Evolutionary conservation across 805 yeast genomes (phyloP), one percentile per base, ranked within the genome.

Genomic region (Saccharomycodes ludwigii): DNA sequence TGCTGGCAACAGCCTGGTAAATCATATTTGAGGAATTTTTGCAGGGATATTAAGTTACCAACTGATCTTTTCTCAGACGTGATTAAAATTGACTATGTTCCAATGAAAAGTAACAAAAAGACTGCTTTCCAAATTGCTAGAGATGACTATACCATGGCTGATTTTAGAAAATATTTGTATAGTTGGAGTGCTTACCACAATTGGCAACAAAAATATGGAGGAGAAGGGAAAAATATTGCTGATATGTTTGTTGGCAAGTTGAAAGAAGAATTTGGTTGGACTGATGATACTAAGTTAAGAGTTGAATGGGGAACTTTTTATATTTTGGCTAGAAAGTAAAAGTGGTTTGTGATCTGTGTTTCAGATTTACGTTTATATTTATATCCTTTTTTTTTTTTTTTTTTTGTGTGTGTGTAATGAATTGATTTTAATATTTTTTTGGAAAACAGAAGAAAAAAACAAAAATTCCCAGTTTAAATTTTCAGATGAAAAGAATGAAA

Each of bases 1-100:
- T 66, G 67, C 43, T 80, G 91, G 88, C 75, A 76, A 41, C 71
- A 71, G 40, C 80, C 82, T 0, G 88, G 86, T 3, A 61, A 84
- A 35, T 39, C 49, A 10, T 56, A 61, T 20, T 53, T 80, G 22
- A 55, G 71, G 31, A 41, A 58, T 18, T 52, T 60, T 34, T 66
- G 65, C 40, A 45, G 40, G 8, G 66, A 59, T 12, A 61, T 73
- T 9, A 51, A 60, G 30, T 46, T 66, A 6, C 75, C 79, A 2
- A 24, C 33, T 0, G 63, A 59, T 5, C 39, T 54, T 17, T 78
- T 65, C 46, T 39, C 45, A 9, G 66, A 70, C 39, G 50, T 65
- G 13, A 50, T 54, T 35, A 47, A 56, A 26, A 50, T 50, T 29
- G 56, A 56, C 35, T 50, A 54, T 30, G 47, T 48, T 30, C 53